Percentiles rank a stretch among this genome's conserved stretches.
These are phyloP conservation scores for Phytophthora ohioensis DNA, from an alignment of 352 stramenopile species.

Conservation along the genomic window DNA sequence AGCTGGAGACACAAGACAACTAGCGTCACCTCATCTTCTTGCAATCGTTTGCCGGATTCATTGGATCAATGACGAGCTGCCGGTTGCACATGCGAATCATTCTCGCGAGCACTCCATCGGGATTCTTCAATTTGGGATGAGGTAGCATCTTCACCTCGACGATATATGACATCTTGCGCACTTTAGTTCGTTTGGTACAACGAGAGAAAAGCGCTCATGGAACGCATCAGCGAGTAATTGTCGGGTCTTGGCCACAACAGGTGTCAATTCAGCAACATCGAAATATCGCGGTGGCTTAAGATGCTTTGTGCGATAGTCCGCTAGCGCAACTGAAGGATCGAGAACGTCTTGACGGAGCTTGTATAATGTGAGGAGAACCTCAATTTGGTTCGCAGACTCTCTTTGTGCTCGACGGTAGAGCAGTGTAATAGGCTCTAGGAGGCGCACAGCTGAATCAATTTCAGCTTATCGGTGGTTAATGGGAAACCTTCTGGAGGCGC, in stretches of 20 bases:
- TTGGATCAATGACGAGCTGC: neutral
- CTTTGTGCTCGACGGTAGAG: neutral
- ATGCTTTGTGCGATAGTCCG: too few relatives aligned
- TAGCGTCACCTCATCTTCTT: too few relatives aligned
- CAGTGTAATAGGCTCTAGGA: neutral
- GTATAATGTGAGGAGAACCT: too few relatives aligned
- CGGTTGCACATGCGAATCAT: neutral
- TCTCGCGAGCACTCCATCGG: neutral
- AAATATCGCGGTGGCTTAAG: neutral
- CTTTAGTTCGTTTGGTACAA: neutral
- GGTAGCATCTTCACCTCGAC: neutral
- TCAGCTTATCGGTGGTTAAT: neutral
- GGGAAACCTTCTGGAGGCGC: neutral
- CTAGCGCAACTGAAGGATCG: too few relatives aligned
- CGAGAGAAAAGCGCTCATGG: neutral
- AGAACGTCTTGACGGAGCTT: too few relatives aligned
- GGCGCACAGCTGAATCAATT: neutral
- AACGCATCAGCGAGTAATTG: neutral
- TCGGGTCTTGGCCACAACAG: neutral
- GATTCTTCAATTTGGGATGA: neutral
- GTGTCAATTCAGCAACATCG: neutral
- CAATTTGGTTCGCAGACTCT: neutral
- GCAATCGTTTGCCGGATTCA: too few relatives aligned
- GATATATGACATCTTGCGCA: neutral
- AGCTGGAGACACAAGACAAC: too few relatives aligned